Percentiles rank a stretch among this genome's conserved stretches.
These are phyloP conservation scores for Thymus quinquecostatus DNA, from an alignment of 257 asterid species.

Conservation along the genomic window DNA sequence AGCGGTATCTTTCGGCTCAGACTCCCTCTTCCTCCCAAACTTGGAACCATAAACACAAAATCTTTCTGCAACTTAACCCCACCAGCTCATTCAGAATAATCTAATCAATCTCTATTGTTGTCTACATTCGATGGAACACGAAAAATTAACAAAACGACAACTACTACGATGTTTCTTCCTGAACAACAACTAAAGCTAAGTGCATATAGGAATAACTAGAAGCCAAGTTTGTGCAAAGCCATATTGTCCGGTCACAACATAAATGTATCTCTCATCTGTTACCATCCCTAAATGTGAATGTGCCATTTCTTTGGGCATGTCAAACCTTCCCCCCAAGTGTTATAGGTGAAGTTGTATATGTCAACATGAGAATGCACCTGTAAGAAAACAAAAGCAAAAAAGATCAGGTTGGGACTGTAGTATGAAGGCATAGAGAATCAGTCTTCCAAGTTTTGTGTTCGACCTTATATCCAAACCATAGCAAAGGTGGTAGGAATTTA, in stretches of 20 bases:
- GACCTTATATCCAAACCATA: constrained; percentile 19
- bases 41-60: constrained; percentile 60
- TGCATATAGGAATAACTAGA: too few species aligned
- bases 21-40: constrained; percentile 92
- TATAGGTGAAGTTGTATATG: constrained; percentile 78
- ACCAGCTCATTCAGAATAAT: too few species aligned
- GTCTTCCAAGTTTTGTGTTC: not conserved
- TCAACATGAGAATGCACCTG: constrained; percentile 98
- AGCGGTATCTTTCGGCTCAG: constrained; percentile 45
- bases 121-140: too few species aligned
- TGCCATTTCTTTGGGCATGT: constrained; percentile 98
- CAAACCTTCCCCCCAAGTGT: constrained; percentile 95
- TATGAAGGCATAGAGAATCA: not conserved
- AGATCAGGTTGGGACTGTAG: constrained; percentile 16
- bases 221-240: constrained; percentile 33
- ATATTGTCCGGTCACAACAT: constrained; percentile 83
- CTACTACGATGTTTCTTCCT: too few species aligned
- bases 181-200: too few species aligned
- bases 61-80: too few species aligned
- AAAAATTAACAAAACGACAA: too few species aligned
- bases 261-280: constrained; percentile 88
- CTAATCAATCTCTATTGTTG: too few species aligned
- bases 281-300: constrained; percentile 99
- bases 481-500: constrained; percentile 5
- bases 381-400: constrained; percentile 4